Evolutionary conservation across 306 rosid species (phyloP), one percentile per base, ranked within the genome.

Genomic region (Quercus cerris): DNA sequence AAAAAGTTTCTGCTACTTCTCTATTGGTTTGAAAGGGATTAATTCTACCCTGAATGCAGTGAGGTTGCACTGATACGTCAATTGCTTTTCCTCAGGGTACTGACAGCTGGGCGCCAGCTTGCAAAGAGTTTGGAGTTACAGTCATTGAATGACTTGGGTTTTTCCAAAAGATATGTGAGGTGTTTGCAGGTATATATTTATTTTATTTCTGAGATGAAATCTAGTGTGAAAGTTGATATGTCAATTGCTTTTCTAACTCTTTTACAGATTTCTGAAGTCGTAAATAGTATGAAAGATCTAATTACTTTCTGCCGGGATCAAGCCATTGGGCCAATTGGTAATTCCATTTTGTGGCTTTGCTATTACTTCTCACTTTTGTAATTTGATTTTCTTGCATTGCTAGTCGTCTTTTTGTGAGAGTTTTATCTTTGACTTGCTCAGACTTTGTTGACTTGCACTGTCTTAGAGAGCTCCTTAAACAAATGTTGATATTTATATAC

Each of bases 161-260:
- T 96, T 84, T 91, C 99, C 19, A 96, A 96, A 89, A 88, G 99
- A 93, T 91, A 90, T 79, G 99, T 96, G 82, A 93, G 99, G 84
- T 93, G 97, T 80, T 88, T 96, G 90, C 99, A 96, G 98, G 99
- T 96, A 88, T 80, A 75, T 68, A 61, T 25, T 25, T 19, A 33
- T 66, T 67, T 67, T 58, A 78, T 69, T 79, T 6, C 72, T 54
- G 28, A 74, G 74, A 74, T 72, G 68, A 20, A 31, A 23, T 61
- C 78, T 71, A 30, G 77, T 56, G 69, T 22, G 30, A 17, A 30
- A 75, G 68, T 44, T 52, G 72, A 57, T n/a, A 66, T 52, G 12
- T 61, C 22, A 10, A 18, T 31, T 55, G 56, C 63, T 75, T 28
- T 70, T 59, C 25, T 44, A 19, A 79, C 79, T 80, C 59, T 85